Evolutionary conservation across 805 yeast species (phyloP), one percentile per base, ranked within the genome.

Genomic region (Sugiyamaella smithiae): DNA sequence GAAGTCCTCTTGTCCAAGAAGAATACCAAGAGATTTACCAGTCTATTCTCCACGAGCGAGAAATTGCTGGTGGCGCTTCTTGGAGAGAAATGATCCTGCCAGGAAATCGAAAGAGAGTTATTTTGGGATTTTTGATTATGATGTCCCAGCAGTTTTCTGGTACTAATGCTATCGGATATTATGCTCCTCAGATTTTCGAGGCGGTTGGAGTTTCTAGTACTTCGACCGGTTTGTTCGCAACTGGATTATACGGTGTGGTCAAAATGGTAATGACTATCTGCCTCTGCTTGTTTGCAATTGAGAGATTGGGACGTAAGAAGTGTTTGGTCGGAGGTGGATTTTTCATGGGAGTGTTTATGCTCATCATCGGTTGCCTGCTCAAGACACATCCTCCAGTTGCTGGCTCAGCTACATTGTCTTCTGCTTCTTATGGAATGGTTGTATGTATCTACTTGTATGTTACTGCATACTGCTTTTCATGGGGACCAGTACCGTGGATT

Each of bases 1-100:
- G 73, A 53, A 78, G 76, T 55, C 76, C 80, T 7, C 77, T 72
- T 57, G 68, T 79, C 44, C 59, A 75, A 37, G 69, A 76, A 46
- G 83, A 79, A 57, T 67, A 77, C 33, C 65, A 73, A 26, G 81
- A 76, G 62, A 71, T 78, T 48, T 73, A 72, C 52, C 80, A 74
- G 49, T 77, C 74, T 50, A 64, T 77, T 32, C 57, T 64, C 47
- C 58, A 57, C 5, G 76, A 75, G 50, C 57, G 64, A n/a, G 63
- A 62, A 26, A 65, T 61, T n/a, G 54, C 58, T 12, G 54, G 55
- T 11, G 29, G 57, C 53, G 31, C 51, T 61, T 22, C 68, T 1
- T 28, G 20, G 46, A 43, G 40, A 16, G 50, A 46, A 12, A 5
- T 46, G 38, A 7, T 33, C 19, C 29, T 46, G 11, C 43, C 44